phyloP scores from a whole-genome alignment of 2,329 filamentous ascomycete genomes.

The Penicillium brasilianum region DNA sequence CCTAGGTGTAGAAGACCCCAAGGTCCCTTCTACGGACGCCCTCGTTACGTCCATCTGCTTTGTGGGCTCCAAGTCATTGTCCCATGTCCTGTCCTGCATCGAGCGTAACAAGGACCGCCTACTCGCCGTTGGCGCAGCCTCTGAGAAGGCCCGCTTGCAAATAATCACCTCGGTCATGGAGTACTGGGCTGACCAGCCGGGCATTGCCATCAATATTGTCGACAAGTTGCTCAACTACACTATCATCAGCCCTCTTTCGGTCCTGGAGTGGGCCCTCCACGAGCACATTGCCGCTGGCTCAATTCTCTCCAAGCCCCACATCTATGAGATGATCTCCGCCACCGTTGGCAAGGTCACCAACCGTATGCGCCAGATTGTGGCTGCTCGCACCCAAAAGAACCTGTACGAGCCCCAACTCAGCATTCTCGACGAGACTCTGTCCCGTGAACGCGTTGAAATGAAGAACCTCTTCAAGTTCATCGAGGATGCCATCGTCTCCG shows the following conservation, averaged over 20 bases:
- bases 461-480: slow-evolving; percentile 79
- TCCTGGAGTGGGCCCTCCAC: slow-evolving; percentile 87
- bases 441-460: slow-evolving; percentile 74
- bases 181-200: slow-evolving; percentile 93
- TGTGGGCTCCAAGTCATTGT: slow-evolving; percentile 93
- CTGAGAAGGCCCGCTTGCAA: slow-evolving; percentile 77
- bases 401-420: slow-evolving; percentile 60
- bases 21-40: slow-evolving; percentile 87
- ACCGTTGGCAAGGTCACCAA: slow-evolving; percentile 90
- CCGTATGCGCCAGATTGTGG: slow-evolving; percentile 79
- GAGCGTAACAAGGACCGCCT: slow-evolving; percentile 92
- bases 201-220: slow-evolving; percentile 87
- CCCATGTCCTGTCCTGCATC: slow-evolving; percentile 92
- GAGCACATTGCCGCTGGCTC: slow-evolving; percentile 68
- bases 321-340: slow-evolving; percentile 88
- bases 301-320: slow-evolving; percentile 72
- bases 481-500: slow-evolving; percentile 74
- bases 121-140: slow-evolving; percentile 75
- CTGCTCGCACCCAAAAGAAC: slow-evolving; percentile 63
- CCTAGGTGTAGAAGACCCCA: slow-evolving; percentile 70
- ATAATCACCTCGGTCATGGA: slow-evolving; percentile 88
- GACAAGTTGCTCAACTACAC: slow-evolving; percentile 98
- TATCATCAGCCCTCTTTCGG: slow-evolving; percentile 82
- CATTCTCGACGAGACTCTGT: slow-evolving; percentile 68
- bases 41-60: slow-evolving; percentile 93